These are phyloP conservation scores for Dactylellina drechsleri DNA, from an alignment of 2,329 filamentous ascomycete species.

Conservation along the genomic window DNA sequence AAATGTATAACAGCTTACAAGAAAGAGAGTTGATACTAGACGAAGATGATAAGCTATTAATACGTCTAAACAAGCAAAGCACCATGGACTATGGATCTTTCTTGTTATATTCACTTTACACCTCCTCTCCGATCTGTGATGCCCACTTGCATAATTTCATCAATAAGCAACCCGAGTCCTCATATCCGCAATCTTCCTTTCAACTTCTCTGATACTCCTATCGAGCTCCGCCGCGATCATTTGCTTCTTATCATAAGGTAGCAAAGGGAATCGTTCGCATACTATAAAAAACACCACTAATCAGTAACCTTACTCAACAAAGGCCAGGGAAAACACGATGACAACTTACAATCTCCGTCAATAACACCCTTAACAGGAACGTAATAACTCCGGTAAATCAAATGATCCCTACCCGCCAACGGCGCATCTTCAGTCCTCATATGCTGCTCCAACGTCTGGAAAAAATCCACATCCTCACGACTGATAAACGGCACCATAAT, in stretches of 20 bases:
- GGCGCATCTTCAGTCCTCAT: conserved; percentile 87
- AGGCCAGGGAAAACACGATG: neutral
- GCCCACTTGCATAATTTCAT: neutral
- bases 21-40: no score
- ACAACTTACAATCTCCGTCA: conserved; percentile 76
- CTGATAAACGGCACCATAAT: conserved; percentile 91
- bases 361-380: conserved; percentile 96
- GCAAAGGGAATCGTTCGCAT: conserved; percentile 86
- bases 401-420: conserved; percentile 88
- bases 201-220: conserved; percentile 88
- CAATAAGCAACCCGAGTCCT: conserved; percentile 59
- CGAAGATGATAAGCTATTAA: no score
- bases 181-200: conserved; percentile 82
- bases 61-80: no score
- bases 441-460: conserved; percentile 90
- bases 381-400: conserved; percentile 96
- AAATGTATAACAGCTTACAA: no score
- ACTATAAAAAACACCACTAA: conserved; percentile 62
- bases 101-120: no score
- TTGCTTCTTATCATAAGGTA: conserved; percentile 88
- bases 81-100: no score
- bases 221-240: conserved; percentile 95
- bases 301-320: conserved; percentile 7
- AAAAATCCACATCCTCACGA: conserved; percentile 96
- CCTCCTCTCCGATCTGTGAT: no score